Conservation (phyloP, 768 basidiomycete species). For the Tulasnella sp. region DNA sequence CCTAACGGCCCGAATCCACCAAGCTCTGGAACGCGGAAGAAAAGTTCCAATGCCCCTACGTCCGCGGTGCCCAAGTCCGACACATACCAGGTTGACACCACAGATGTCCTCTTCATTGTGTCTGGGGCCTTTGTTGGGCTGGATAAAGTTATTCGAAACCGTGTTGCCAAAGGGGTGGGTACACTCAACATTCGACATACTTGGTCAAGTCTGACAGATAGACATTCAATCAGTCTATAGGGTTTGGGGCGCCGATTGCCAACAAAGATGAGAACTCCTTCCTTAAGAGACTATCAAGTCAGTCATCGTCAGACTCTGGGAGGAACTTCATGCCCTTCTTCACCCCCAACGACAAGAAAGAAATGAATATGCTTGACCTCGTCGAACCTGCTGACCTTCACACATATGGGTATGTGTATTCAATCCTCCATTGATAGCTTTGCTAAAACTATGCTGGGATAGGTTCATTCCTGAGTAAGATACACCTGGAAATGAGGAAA, state of each 20-base stretch:
- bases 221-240: slow-evolving; percentile 57
- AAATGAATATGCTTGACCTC: slow-evolving; percentile 45
- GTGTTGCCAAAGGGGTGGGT: slow-evolving; percentile 75
- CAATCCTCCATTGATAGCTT: neutral
- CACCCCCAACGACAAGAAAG: slow-evolving; percentile 49
- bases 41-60: neutral
- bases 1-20: neutral
- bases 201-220: slow-evolving; percentile 6
- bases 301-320: slow-evolving; percentile 8
- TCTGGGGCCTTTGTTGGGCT: slow-evolving; percentile 93
- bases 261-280: slow-evolving; percentile 9
- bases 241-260: slow-evolving; percentile 53
- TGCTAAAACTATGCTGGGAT: no score
- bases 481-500: neutral
- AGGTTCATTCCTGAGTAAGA: slow-evolving; percentile 80
- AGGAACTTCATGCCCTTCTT: slow-evolving; percentile 52
- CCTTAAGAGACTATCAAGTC: neutral
- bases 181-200: neutral
- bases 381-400: slow-evolving; percentile 74
- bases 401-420: slow-evolving; percentile 53
- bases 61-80: slow-evolving; percentile 33
- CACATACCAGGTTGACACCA: slow-evolving; percentile 66
- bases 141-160: slow-evolving; percentile 64
- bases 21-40: neutral
- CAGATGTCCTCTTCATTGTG: slow-evolving; percentile 86